Conservation (phyloP, 2,329 filamentous ascomycete species). For the Chaetomium sp. region DNA sequence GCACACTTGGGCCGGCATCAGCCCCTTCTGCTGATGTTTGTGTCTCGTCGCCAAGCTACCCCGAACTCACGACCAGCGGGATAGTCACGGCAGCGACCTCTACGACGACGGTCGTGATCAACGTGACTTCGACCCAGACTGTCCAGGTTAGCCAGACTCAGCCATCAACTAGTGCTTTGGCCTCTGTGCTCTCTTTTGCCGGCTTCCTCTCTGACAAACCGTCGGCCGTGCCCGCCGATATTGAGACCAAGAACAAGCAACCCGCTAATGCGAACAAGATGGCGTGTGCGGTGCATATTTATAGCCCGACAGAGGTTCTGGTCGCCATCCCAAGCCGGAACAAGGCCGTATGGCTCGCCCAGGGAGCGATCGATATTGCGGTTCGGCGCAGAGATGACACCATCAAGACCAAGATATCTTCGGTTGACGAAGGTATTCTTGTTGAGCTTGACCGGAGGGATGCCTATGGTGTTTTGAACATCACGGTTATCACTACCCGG, state of each 20-base stretch:
- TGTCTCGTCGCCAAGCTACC: constrained; percentile 1
- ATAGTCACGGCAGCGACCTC: constrained; percentile 13
- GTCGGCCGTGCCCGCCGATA: constrained; percentile 21
- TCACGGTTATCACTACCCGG: constrained; percentile 52
- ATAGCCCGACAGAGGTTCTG: constrained; percentile 45
- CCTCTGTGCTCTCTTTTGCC: constrained; percentile 32
- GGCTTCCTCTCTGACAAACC: constrained; percentile 36
- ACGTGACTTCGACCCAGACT: constrained; percentile 33
- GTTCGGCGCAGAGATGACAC: constrained; percentile 43
- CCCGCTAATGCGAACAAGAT: constrained; percentile 34
- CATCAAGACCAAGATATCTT: constrained; percentile 44
- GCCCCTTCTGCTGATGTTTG: constrained; percentile 2
- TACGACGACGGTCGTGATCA: constrained; percentile 32
- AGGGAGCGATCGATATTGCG: constrained; percentile 50
- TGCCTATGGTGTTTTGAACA: constrained; percentile 50
- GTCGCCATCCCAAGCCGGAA: constrained; percentile 46
- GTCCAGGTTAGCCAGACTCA: constrained; percentile 26
- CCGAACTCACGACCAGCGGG: constrained; percentile 7
- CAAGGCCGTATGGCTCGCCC: constrained; percentile 50
- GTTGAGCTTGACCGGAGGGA: constrained; percentile 48
- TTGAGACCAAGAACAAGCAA: constrained; percentile 25
- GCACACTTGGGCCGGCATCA: neutral
- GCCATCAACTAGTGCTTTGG: constrained; percentile 24
- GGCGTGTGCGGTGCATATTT: constrained; percentile 41
- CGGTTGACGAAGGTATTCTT: constrained; percentile 45